Base-by-base conservation (phyloP, 768 basidiomycete genomes). In the Multifurca ochricompacta region DNA sequence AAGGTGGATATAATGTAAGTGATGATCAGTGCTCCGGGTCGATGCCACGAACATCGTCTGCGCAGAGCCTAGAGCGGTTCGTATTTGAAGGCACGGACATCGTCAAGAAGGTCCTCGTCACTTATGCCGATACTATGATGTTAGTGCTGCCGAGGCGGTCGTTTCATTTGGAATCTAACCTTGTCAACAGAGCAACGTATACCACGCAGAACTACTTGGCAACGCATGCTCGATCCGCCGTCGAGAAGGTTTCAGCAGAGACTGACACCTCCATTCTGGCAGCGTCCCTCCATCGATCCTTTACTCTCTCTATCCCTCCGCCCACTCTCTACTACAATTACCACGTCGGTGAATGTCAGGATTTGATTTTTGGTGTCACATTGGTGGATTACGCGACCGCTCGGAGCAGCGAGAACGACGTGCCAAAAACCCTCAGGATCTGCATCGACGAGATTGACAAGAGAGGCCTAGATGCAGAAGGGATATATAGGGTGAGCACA, bases 361-460 rank as follows among this genome's bases (percentile, higher is more conserved):
- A 94, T 67, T 70, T 96, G 23, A 87, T 94, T 31, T 96, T 95
- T 65, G 93, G 92, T 21, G 82, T 94, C 60, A 85, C 80, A 60
- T 70, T 96, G 53, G 83, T 86, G 36, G 92, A 94, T 64, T 95
- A 96, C 64, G 89, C 92, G 14, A 91, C 85, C 35, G 77, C 88
- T 8, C 80, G 91, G 58, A 80, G 79, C 39, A 70, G 70, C 16
- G 90, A 93, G 57, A 81, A 80, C 10, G 80, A 85, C 8, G 73
- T 87, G 30, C 93, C 93, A 0, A 87, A 82, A 67, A 87, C 94
- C 48, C 72, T 95, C 13, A 74, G 75, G 53, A 80, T 91, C 35
- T 93, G 90, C 67, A 82, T 93, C 48, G 74, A 78, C 53, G 91
- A 92, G 61, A 79, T 96, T 27, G 91, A 95, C 65, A 75, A 77